Evolutionary conservation across 306 rosid genomes (phyloP).

Genomic region (Sicyos edulis): DNA sequence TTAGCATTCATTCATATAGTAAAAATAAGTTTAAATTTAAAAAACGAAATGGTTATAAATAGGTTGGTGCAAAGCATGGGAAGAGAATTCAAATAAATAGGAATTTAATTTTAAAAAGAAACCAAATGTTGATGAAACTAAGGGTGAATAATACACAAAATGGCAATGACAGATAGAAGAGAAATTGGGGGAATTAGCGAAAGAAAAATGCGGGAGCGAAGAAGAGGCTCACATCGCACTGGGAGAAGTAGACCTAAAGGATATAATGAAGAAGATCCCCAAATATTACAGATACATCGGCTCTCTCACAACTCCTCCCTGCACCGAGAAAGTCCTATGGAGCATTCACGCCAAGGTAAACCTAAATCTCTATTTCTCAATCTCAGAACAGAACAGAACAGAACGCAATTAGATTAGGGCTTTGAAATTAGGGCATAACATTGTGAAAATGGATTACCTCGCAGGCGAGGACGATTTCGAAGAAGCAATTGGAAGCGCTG

Average conservation of each 20-base stretch:
- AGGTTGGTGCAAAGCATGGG: too few relatives aligned
- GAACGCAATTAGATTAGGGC: not conserved
- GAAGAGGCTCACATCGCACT: slow-evolving; percentile 39
- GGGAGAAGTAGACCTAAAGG: slow-evolving; percentile 33
- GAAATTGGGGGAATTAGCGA: slow-evolving; percentile 37
- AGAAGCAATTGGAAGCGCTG: slow-evolving; percentile 45
- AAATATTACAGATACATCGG: slow-evolving; percentile 67
- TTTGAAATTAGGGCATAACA: not conserved
- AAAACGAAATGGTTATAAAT: too few relatives aligned
- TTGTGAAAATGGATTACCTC: slow-evolving; percentile 14
- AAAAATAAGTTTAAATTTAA: too few relatives aligned
- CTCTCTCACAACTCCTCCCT: slow-evolving; percentile 85
- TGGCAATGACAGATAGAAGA: too few relatives aligned
- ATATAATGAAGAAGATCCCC: slow-evolving; percentile 29
- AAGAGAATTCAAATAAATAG: too few relatives aligned
- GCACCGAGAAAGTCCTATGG: slow-evolving; percentile 69
- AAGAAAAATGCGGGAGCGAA: slow-evolving; percentile 23
- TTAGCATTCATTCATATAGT: too few relatives aligned
- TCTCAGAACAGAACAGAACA: too few relatives aligned
- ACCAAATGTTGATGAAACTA: too few relatives aligned
- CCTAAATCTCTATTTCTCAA: too few relatives aligned
- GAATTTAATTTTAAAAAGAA: too few relatives aligned
- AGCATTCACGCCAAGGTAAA: slow-evolving; percentile 58
- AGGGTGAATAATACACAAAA: too few relatives aligned
- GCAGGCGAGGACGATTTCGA: slow-evolving; percentile 59